These are phyloP conservation scores for Mucor velutinosus DNA, from an alignment of 371 early-diverging fungal genomes.

Conservation along the genomic window DNA sequence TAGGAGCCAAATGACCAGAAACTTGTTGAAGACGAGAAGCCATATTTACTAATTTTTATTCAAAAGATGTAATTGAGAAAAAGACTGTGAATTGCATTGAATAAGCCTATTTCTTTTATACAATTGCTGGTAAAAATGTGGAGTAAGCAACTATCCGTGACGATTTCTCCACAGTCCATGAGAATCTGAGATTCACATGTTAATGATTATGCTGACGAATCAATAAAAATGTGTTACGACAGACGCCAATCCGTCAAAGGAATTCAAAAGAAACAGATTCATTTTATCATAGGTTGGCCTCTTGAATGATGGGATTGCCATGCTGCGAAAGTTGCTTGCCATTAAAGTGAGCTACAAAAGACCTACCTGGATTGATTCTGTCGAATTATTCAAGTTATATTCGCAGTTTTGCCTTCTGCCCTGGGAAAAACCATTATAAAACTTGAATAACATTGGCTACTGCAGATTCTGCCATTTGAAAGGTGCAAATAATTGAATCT, in stretches of 20 bases:
- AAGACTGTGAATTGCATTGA: not conserved
- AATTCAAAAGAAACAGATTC: not conserved
- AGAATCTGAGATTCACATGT: slow-evolving; percentile 23
- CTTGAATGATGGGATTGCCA: too few relatives aligned
- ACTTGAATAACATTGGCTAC: not conserved
- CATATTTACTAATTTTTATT: slow-evolving; percentile 30
- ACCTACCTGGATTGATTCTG: not conserved
- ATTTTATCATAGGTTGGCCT: not conserved
- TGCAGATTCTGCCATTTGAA: not conserved
- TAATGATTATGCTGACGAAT: slow-evolving; percentile 25
- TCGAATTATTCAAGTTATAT: not conserved
- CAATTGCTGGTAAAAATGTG: slow-evolving; percentile 13
- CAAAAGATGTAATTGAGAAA: not conserved
- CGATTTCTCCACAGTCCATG: slow-evolving; percentile 13
- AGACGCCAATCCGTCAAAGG: not conserved
- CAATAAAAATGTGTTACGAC: slow-evolving; percentile 5
- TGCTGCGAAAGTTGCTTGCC: not conserved
- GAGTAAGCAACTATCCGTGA: slow-evolving; percentile 24
- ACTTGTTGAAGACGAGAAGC: slow-evolving; percentile 75
- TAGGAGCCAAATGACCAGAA: slow-evolving; percentile 69
- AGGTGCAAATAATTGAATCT: not conserved
- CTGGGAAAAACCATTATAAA: slow-evolving; percentile 5
- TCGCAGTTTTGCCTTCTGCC: not conserved
- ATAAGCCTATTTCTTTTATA: slow-evolving; percentile 3
- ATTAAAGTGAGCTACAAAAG: not conserved